Evolutionary conservation across 352 stramenopile species (phyloP).

Genomic region (Pythium chondricola): DNA sequence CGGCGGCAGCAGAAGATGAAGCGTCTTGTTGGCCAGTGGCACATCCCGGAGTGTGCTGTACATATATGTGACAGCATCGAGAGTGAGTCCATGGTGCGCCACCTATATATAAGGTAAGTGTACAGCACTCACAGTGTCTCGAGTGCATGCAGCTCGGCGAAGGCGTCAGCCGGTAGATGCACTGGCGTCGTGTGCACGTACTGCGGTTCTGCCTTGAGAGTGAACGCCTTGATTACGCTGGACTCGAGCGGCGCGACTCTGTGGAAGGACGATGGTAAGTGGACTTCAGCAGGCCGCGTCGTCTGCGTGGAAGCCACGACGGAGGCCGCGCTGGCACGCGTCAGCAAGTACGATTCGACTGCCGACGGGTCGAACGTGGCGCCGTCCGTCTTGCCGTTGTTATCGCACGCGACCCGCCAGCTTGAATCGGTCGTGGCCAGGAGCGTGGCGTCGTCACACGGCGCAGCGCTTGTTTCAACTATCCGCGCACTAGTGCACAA

Average conservation of each 20-base stretch:
- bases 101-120: background rate
- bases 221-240: slow-evolving; percentile 31
- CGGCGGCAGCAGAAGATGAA: slow-evolving; percentile 37
- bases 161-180: slow-evolving; percentile 28
- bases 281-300: slow-evolving; percentile 1
- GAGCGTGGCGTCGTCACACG: background rate
- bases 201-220: slow-evolving; percentile 24
- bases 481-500: no score
- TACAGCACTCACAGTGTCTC: slow-evolving; percentile 31
- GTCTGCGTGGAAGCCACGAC: background rate
- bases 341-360: slow-evolving; percentile 1
- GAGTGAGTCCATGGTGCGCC: background rate
- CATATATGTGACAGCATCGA: background rate
- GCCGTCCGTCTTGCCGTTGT: background rate
- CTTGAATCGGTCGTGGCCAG: background rate
- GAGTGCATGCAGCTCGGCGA: slow-evolving; percentile 29
- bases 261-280: slow-evolving; percentile 35
- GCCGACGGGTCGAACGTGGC: slow-evolving; percentile 2
- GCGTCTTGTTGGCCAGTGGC: slow-evolving; percentile 19
- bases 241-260: slow-evolving; percentile 32
- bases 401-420: slow-evolving; percentile 5
- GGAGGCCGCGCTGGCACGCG: background rate
- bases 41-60: slow-evolving; percentile 38
- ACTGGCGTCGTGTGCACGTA: slow-evolving; percentile 32
- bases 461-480: background rate